Conservation (phyloP, 2,329 filamentous ascomycete species). For the Claviceps pazoutovae region DNA sequence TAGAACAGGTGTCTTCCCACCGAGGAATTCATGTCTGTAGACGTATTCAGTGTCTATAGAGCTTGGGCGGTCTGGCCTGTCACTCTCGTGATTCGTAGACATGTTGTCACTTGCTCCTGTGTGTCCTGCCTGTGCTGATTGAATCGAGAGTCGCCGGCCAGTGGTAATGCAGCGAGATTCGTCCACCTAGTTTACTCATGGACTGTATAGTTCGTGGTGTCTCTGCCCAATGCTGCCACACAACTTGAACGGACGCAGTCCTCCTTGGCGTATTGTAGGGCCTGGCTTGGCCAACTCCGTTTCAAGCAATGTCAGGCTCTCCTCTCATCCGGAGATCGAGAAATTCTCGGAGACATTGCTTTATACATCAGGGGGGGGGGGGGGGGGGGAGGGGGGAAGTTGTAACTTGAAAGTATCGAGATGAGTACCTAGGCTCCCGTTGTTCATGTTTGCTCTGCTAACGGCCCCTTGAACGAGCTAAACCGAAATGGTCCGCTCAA, state of each 20-base stretch:
- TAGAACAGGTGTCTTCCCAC: conserved; percentile 14
- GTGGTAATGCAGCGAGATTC: not conserved
- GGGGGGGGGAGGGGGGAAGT: too few species aligned
- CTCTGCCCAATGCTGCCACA: not conserved
- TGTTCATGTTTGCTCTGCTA: not conserved
- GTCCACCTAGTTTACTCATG: not conserved
- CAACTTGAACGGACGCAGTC: not conserved
- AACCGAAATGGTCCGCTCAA: not conserved
- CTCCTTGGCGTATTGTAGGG: not conserved
- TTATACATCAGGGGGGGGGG: too few species aligned
- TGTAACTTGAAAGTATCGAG: too few species aligned
- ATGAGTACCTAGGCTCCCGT: not conserved
- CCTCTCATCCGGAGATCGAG: too few species aligned
- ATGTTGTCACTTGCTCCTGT: not conserved
- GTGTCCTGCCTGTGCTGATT: not conserved
- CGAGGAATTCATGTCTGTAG: conserved; percentile 5
- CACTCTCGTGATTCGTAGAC: conserved; percentile 10
- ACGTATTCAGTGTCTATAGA: conserved; percentile 17
- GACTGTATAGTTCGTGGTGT: not conserved
- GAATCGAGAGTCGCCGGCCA: not conserved
- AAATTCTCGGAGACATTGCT: too few species aligned
- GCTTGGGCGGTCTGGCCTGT: conserved; percentile 19
- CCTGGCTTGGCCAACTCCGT: not conserved
- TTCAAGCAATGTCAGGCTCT: too few species aligned
- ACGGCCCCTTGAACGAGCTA: not conserved